Conservation (phyloP, 768 basidiomycete genomes). For the Dioszegia aurantiaca region DNA sequence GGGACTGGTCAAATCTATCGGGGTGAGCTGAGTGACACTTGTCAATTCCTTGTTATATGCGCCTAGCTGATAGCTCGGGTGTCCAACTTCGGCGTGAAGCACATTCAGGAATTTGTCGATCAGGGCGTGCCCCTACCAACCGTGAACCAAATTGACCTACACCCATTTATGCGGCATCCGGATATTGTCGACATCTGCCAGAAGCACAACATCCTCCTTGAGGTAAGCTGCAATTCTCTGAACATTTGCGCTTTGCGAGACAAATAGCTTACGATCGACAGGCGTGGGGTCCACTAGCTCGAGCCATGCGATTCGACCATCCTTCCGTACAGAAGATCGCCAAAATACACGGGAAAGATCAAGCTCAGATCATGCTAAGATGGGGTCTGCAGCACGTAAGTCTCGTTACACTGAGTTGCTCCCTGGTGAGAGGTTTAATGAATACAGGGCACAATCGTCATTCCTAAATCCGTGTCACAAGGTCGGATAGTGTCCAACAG, state of each 20-base stretch:
- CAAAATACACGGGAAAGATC: conserved; percentile 59
- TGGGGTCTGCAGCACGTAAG: conserved; percentile 78
- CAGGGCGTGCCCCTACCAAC: conserved; percentile 58
- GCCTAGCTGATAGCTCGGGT: too few relatives aligned
- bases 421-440: neutral
- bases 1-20: conserved; percentile 62
- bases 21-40: too few relatives aligned
- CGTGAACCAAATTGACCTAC: conserved; percentile 62
- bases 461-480: conserved; percentile 56
- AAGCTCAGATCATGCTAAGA: conserved; percentile 69
- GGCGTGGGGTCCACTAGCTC: conserved; percentile 73
- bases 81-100: conserved; percentile 57
- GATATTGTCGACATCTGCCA: conserved; percentile 64
- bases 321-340: conserved; percentile 58
- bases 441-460: conserved; percentile 52
- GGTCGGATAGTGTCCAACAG: conserved; percentile 55
- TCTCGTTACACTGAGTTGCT: neutral
- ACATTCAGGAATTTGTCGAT: conserved; percentile 60
- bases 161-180: conserved; percentile 69
- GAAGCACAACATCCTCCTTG: conserved; percentile 61
- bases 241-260: too few relatives aligned
- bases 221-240: conserved; percentile 55
- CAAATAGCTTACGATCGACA: conserved; percentile 40
- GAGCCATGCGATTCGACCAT: conserved; percentile 65
- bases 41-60: too few relatives aligned